A percentile compares a stretch with the other conserved stretches of the same genome.
phyloP scores from a whole-genome alignment of 306 rosid genomes.

The Abrus precatorius region DNA sequence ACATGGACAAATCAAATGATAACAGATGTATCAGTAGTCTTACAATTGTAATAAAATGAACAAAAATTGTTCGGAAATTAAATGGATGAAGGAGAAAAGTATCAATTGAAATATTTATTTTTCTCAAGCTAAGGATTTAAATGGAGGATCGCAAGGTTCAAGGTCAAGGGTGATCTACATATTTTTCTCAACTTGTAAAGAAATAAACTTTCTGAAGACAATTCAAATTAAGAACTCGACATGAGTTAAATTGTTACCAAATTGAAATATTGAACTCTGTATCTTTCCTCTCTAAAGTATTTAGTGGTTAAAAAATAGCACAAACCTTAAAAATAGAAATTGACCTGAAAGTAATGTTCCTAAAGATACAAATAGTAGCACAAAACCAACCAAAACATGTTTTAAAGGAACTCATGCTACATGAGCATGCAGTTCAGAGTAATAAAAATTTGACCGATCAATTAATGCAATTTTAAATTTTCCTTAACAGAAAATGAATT shows the following conservation, averaged over 20 bases:
- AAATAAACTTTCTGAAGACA: no score
- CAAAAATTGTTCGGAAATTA: background rate
- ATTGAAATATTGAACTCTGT: background rate
- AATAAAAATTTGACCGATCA: background rate
- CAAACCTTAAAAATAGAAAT: no score
- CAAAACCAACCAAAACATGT: background rate
- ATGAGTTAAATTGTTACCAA: no score
- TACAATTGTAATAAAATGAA: background rate
- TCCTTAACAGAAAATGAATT: background rate
- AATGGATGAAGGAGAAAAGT: background rate
- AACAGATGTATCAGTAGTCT: background rate
- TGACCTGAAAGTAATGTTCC: no score
- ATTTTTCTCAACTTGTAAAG: no score
- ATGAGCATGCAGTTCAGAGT: background rate
- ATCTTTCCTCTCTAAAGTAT: no score
- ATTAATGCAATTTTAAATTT: constrained; percentile 18
- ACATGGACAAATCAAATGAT: background rate
- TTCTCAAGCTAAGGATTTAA: background rate
- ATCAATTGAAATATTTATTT: background rate
- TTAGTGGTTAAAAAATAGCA: no score
- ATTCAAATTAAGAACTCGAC: no score
- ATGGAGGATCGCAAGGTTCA: background rate
- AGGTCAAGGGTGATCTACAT: background rate
- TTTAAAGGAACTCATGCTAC: background rate
- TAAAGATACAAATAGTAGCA: background rate